Conservation (phyloP, 768 basidiomycete genomes). For the Antrodiella citrinella region DNA sequence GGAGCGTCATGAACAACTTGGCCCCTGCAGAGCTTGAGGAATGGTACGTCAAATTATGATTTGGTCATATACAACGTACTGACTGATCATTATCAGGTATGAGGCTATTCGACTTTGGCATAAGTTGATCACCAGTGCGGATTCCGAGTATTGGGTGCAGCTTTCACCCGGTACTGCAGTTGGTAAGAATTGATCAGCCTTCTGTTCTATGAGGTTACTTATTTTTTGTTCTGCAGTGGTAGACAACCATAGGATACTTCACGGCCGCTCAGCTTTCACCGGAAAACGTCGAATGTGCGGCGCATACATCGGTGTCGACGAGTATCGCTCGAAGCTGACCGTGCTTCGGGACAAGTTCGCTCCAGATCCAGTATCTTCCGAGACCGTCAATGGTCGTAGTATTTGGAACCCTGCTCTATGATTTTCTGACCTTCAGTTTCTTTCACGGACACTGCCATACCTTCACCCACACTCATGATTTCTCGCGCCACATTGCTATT, state of each 20-base stretch:
- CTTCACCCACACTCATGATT: too few relatives aligned
- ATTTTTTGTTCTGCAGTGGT: conserved; percentile 46
- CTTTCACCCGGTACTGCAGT: conserved; percentile 82
- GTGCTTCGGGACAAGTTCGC: conserved; percentile 57
- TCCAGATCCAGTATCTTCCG: conserved; percentile 17
- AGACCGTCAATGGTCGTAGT: conserved; percentile 32
- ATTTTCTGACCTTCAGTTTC: too few relatives aligned
- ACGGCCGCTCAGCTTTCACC: conserved; percentile 86
- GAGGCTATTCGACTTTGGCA: conserved; percentile 78
- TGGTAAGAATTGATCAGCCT: conserved; percentile 29
- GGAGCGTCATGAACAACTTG: conserved; percentile 69
- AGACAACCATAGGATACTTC: conserved; percentile 90
- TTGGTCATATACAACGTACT: too few relatives aligned
- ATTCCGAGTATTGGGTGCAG: conserved; percentile 90
- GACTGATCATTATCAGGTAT: conserved; percentile 41
- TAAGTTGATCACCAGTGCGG: conserved; percentile 59
- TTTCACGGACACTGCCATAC: too few relatives aligned
- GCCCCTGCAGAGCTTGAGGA: conserved; percentile 54
- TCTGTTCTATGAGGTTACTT: background rate
- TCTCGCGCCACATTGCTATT: too few relatives aligned
- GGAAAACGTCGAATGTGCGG: conserved; percentile 92
- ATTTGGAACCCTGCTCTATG: conserved; percentile 54
- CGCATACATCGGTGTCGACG: conserved; percentile 89
- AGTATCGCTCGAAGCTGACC: conserved; percentile 73
- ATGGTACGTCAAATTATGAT: conserved; percentile 41